These are phyloP conservation scores for Podaxis sp. DNA, from an alignment of 768 basidiomycete species.

Conservation along the genomic window DNA sequence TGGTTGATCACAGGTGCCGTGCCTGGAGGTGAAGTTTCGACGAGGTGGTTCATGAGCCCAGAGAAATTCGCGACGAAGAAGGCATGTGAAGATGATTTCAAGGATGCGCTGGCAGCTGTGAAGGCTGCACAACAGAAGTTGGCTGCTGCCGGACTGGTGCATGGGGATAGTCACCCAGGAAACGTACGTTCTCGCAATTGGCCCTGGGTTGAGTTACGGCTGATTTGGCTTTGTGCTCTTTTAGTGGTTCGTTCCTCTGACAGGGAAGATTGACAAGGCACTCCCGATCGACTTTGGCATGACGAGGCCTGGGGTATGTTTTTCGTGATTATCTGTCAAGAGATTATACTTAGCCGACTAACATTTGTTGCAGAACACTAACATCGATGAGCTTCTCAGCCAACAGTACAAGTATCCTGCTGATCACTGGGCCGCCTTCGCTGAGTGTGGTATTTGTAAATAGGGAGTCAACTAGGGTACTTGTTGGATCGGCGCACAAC, in stretches of 20 bases:
- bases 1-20: slow-evolving; percentile 7
- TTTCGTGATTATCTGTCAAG: background rate
- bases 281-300: background rate
- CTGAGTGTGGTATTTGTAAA: background rate
- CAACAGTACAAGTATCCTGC: background rate
- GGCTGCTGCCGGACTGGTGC: background rate
- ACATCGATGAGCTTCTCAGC: background rate
- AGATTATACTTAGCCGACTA: background rate
- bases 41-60: background rate
- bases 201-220: too few species aligned
- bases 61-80: slow-evolving; percentile 2
- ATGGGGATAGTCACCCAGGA: slow-evolving; percentile 2
- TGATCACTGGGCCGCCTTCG: background rate
- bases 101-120: background rate
- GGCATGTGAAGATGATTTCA: slow-evolving; percentile 2
- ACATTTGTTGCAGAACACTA: background rate
- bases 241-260: background rate
- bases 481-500: background rate
- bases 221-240: background rate
- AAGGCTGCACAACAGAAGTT: background rate
- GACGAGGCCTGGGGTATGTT: background rate
- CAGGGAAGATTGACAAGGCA: background rate
- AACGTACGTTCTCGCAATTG: background rate
- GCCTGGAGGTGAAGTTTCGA: background rate
- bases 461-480: background rate